Percentiles rank a stretch among this genome's conserved stretches.
These are phyloP conservation scores for Daldinia sp. DNA, from an alignment of 2,329 filamentous ascomycete species.

Conservation along the genomic window DNA sequence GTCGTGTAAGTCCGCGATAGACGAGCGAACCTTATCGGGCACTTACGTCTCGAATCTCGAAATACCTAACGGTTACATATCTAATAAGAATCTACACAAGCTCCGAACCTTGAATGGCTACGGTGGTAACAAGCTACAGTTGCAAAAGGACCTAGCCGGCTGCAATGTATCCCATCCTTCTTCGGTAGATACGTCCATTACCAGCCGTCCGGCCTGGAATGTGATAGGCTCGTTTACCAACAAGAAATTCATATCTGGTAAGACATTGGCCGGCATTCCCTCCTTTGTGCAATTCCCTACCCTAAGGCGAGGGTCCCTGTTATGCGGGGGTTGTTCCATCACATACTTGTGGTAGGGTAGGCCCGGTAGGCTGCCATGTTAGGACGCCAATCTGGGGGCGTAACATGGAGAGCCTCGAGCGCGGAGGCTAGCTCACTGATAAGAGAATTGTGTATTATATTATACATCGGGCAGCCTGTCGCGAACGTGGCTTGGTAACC, in stretches of 20 bases:
- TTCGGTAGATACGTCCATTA: constrained; percentile 23
- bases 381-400: constrained; percentile 21
- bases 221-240: constrained; percentile 20
- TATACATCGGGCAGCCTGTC: constrained; percentile 15
- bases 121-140: neutral
- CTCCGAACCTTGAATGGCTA: neutral
- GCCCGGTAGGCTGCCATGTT: constrained; percentile 21
- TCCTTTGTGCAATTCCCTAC: constrained; percentile 10
- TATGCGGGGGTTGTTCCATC: constrained; percentile 29
- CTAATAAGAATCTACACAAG: neutral
- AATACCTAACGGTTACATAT: no score
- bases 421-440: constrained; percentile 30
- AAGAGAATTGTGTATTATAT: constrained; percentile 24
- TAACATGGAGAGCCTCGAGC: constrained; percentile 26
- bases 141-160: no score
- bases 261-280: constrained; percentile 12
- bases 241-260: constrained; percentile 3
- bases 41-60: neutral
- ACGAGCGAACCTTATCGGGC: neutral
- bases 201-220: constrained; percentile 21
- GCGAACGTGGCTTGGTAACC: neutral
- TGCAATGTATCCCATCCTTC: constrained; percentile 16
- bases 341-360: constrained; percentile 6
- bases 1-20: neutral
- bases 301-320: constrained; percentile 30